Conservation (phyloP, 805 yeast genomes). For the Metschnikowia orientalis region DNA sequence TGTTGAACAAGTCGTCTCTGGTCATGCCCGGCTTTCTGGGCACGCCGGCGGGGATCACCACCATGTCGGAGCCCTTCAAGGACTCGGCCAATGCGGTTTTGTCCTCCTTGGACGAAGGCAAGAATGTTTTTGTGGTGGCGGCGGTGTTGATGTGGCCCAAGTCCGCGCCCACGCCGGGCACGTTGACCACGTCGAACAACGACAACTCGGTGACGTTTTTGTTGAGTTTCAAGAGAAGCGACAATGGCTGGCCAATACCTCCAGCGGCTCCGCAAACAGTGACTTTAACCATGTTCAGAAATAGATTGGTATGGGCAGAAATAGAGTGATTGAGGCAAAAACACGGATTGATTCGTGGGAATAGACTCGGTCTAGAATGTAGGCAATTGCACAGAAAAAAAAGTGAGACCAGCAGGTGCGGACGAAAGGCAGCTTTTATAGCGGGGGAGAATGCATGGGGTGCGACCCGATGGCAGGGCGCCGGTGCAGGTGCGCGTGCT, state of each 20-base stretch:
- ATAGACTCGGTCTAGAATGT: too few species aligned
- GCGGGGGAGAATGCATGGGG: constrained; percentile 10
- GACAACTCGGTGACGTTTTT: constrained; percentile 62
- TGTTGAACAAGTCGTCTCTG: constrained; percentile 81
- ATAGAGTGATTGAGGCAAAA: not conserved
- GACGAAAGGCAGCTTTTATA: constrained; percentile 7
- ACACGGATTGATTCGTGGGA: too few species aligned
- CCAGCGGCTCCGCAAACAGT: constrained; percentile 91
- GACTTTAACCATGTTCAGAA: constrained; percentile 52
- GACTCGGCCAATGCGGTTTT: constrained; percentile 43
- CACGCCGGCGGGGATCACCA: constrained; percentile 77
- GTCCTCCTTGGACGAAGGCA: constrained; percentile 53
- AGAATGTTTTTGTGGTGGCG: constrained; percentile 53
- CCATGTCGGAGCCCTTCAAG: constrained; percentile 44
- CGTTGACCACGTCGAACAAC: constrained; percentile 77
- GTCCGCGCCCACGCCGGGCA: constrained; percentile 87
- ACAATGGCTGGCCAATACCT: constrained; percentile 91
- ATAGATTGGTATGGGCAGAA: not conserved
- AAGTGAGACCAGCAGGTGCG: not conserved
- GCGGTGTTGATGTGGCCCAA: constrained; percentile 76
- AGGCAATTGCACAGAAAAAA: constrained; percentile 3
- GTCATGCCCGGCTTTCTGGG: constrained; percentile 96
- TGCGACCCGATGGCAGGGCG: not conserved
- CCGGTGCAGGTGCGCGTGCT: constrained; percentile 1
- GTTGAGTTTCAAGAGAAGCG: constrained; percentile 71